Evolutionary conservation across 768 basidiomycete genomes (phyloP).

Genomic region (Rhodotorula diobovata): DNA sequence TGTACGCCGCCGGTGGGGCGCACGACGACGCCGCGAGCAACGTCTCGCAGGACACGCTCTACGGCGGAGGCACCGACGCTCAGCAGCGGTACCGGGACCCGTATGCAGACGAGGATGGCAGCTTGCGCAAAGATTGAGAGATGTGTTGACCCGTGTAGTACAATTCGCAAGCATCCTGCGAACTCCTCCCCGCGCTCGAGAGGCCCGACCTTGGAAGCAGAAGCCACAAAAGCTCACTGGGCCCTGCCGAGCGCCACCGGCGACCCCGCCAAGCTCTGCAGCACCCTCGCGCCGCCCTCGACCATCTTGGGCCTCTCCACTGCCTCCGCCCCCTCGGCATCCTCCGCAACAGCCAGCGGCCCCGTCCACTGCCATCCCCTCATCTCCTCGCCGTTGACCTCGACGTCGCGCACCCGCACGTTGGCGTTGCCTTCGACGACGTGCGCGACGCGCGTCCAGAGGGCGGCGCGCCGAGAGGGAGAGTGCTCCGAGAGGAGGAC

Average conservation of each 20-base stretch:
- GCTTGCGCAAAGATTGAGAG: not conserved
- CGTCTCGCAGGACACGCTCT: conserved; percentile 13
- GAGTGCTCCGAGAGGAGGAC: conserved; percentile 77
- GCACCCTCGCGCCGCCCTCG: not conserved
- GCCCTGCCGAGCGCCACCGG: not conserved
- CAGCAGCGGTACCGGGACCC: conserved; percentile 7
- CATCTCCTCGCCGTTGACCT: conserved; percentile 78
- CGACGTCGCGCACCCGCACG: conserved; percentile 76
- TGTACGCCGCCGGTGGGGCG: conserved; percentile 13
- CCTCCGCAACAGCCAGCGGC: not conserved
- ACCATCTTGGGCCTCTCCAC: conserved; percentile 4
- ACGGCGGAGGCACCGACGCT: not conserved
- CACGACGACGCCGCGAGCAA: not conserved
- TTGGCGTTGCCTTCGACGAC: conserved; percentile 88
- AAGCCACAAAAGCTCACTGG: not conserved
- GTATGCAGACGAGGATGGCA: not conserved
- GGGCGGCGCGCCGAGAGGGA: conserved; percentile 55
- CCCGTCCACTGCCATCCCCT: conserved; percentile 92
- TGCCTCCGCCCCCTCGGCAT: not conserved
- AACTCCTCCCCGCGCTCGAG: too few relatives aligned
- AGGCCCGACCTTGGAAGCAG: too few relatives aligned
- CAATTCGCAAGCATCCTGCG: too few relatives aligned
- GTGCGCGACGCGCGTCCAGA: conserved; percentile 79
- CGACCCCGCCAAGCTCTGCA: not conserved
- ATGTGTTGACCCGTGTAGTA: too few relatives aligned